Percentiles rank a stretch among this genome's conserved stretches.
Conservation (phyloP, 2,329 filamentous ascomycete genomes). For the Aspergillus ruber region DNA sequence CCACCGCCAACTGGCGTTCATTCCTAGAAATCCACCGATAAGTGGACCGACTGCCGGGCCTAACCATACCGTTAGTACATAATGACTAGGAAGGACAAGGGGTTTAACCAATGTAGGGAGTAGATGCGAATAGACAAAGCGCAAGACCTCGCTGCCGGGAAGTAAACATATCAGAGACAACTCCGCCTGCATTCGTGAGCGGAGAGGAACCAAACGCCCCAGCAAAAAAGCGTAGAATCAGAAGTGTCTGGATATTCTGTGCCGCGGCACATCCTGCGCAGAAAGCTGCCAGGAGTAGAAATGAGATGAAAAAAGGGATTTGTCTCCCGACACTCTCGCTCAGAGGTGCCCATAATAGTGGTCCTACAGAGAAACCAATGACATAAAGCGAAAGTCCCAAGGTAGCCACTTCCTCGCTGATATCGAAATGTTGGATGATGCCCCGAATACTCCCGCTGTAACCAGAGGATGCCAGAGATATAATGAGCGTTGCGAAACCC, state of each 20-base stretch:
- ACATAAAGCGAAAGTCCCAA: conserved; percentile 22
- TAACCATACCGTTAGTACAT: neutral
- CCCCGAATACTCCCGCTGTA: conserved; percentile 7
- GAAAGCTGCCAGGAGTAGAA: conserved; percentile 46
- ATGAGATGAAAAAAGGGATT: conserved; percentile 14
- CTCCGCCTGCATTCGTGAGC: conserved; percentile 54
- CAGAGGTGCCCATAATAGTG: conserved; percentile 30
- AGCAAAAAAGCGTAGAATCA: conserved; percentile 60
- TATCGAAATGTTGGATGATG: conserved; percentile 6
- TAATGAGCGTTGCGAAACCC: conserved; percentile 6
- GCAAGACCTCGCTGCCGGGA: conserved; percentile 48
- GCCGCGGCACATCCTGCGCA: conserved; percentile 52
- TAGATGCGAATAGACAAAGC: conserved; percentile 57
- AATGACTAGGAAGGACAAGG: neutral
- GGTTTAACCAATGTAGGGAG: conserved; percentile 48
- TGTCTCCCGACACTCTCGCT: conserved; percentile 20
- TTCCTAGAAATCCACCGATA: conserved; percentile 57
- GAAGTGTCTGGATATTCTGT: conserved; percentile 40
- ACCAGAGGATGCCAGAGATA: conserved; percentile 9
- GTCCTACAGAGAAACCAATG: conserved; percentile 33
- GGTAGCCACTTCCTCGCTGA: conserved; percentile 7
- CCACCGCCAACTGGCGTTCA: conserved; percentile 60
- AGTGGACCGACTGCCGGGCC: conserved; percentile 59
- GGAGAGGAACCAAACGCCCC: conserved; percentile 54
- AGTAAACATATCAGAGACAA: conserved; percentile 53